phyloP scores from a whole-genome alignment of 1,139 yeast genomes.

The Candida pseudoviswanathii region DNA sequence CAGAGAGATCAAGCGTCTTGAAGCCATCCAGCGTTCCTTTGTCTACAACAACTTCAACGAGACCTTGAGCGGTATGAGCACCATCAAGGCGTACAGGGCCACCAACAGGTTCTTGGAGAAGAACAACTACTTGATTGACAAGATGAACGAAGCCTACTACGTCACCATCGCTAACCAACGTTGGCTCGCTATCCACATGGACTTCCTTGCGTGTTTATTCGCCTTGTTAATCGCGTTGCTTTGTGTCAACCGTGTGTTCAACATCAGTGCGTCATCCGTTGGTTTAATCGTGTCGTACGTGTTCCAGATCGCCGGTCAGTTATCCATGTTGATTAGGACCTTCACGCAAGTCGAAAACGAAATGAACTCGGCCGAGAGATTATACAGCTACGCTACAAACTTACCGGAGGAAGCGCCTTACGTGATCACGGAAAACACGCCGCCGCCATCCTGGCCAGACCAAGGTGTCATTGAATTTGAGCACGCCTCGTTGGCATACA shows the following conservation, averaged over 20 bases:
- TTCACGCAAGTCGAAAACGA: constrained; percentile 78
- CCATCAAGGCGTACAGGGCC: constrained; percentile 65
- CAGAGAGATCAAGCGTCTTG: constrained; percentile 81
- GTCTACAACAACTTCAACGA: constrained; percentile 81
- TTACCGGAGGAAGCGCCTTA: constrained; percentile 46
- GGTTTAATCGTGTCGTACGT: constrained; percentile 72
- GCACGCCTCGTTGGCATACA: constrained; percentile 65
- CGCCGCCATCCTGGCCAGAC: constrained; percentile 52
- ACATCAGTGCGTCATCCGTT: constrained; percentile 63
- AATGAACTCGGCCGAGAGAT: constrained; percentile 82
- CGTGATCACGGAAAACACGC: constrained; percentile 54
- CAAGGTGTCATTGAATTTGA: constrained; percentile 57
- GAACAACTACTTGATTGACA: constrained; percentile 55
- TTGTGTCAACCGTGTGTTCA: constrained; percentile 67
- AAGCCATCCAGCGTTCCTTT: constrained; percentile 72
- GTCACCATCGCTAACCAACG: constrained; percentile 72
- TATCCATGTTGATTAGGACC: constrained; percentile 54
- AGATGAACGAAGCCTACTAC: constrained; percentile 75
- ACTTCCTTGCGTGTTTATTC: constrained; percentile 51
- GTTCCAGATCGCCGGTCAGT: constrained; percentile 51
- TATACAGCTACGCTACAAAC: constrained; percentile 64
- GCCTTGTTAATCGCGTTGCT: constrained; percentile 57
- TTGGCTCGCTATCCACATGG: constrained; percentile 77
- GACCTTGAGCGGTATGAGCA: constrained; percentile 68
- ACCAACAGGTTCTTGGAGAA: constrained; percentile 52